These are phyloP conservation scores for Acanthamoeba quina DNA, from an alignment of 208 protist genomes.

Conservation along the genomic window DNA sequence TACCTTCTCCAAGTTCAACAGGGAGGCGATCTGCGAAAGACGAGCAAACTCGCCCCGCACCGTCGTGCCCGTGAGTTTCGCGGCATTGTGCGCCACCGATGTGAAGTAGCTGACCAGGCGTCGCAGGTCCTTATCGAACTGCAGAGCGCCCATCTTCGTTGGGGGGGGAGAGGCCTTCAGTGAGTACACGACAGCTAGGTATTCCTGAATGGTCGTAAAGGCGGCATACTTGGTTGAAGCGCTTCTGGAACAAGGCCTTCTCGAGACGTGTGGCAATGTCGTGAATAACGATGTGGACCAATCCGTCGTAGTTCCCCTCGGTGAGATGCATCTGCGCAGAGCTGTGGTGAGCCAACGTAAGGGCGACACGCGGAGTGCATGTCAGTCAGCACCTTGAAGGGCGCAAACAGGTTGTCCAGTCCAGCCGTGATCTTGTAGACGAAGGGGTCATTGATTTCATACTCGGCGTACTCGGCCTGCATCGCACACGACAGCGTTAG, in stretches of 20 bases:
- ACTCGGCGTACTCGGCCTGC: slow-evolving; percentile 53
- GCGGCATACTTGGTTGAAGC: slow-evolving; percentile 16
- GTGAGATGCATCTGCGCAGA: slow-evolving; percentile 39
- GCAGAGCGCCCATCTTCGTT: slow-evolving; percentile 30
- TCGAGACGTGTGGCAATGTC: slow-evolving; percentile 22
- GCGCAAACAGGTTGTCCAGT: slow-evolving; percentile 44
- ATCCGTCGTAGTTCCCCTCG: slow-evolving; percentile 52
- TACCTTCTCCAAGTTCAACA: slow-evolving; percentile 58
- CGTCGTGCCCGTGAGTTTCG: neutral
- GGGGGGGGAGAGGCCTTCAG: neutral
- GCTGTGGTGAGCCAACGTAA: neutral
- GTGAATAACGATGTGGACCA: slow-evolving; percentile 62
- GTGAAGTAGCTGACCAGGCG: slow-evolving; percentile 42
- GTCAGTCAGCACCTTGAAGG: slow-evolving; percentile 5
- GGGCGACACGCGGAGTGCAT: neutral
- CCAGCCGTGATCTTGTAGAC: slow-evolving; percentile 51
- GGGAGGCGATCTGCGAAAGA: slow-evolving; percentile 24
- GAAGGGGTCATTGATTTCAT: slow-evolving; percentile 62
- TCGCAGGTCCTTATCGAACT: slow-evolving; percentile 57
- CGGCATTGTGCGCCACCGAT: slow-evolving; percentile 9
- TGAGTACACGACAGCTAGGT: neutral
- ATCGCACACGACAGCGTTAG: neutral
- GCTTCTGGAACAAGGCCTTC: slow-evolving; percentile 54
- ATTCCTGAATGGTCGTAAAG: neutral
- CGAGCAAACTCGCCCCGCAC: slow-evolving; percentile 50